Conservation (phyloP, 2,329 filamentous ascomycete species). For the Arthrinium phaeospermum region DNA sequence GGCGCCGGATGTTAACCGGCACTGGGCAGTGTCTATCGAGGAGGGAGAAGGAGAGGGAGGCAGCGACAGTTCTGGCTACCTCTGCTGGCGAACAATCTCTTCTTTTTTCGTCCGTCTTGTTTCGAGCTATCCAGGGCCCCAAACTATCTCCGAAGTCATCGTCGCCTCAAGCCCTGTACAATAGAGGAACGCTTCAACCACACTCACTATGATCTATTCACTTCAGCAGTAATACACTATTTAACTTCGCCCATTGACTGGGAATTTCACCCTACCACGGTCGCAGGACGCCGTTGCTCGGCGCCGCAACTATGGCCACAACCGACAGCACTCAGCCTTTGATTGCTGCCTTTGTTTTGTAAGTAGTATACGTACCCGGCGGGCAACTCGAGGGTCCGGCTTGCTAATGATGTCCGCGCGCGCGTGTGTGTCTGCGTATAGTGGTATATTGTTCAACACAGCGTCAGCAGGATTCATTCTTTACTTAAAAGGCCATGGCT, state of each 20-base stretch:
- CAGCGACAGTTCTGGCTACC: not conserved
- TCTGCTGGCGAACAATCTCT: slow-evolving; percentile 9
- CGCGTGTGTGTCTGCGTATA: slow-evolving; percentile 27
- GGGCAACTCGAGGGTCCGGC: not conserved
- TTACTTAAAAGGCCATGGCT: slow-evolving; percentile 53
- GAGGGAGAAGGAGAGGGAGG: not conserved
- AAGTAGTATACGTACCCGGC: slow-evolving; percentile 39
- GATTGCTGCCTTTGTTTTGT: slow-evolving; percentile 62
- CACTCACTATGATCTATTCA: slow-evolving; percentile 33
- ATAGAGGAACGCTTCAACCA: slow-evolving; percentile 10
- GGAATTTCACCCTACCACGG: slow-evolving; percentile 43
- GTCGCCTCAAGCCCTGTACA: not conserved
- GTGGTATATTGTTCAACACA: slow-evolving; percentile 60
- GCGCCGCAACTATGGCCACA: slow-evolving; percentile 49
- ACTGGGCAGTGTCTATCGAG: not conserved
- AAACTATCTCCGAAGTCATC: slow-evolving; percentile 8
- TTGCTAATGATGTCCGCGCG: slow-evolving; percentile 2
- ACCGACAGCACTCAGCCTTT: slow-evolving; percentile 53
- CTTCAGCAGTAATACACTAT: slow-evolving; percentile 40
- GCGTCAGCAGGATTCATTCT: slow-evolving; percentile 54
- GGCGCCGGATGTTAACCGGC: slow-evolving; percentile 4
- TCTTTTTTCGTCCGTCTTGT: slow-evolving; percentile 16
- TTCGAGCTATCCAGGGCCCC: slow-evolving; percentile 13
- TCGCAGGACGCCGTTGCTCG: slow-evolving; percentile 32
- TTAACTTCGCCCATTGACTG: slow-evolving; percentile 53